Evolutionary conservation across 2,329 filamentous ascomycete genomes (phyloP), one percentile per base, ranked within the genome.

Genomic region (Pochonia chlamydosporia): DNA sequence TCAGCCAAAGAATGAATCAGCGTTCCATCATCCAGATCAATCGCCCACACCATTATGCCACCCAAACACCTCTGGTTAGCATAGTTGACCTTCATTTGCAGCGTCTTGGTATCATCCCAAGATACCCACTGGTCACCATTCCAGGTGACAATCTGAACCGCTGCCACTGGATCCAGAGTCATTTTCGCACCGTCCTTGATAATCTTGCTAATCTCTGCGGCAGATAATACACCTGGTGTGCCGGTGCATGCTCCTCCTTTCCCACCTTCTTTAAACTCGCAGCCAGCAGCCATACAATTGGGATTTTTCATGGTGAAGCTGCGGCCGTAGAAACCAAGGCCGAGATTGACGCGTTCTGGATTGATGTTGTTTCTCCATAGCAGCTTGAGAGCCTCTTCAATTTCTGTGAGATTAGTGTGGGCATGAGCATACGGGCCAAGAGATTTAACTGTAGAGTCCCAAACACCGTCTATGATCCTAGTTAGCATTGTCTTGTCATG

Each of bases 361-460:
- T 62, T 54, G 24, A 80, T 60, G 30, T 68, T 56, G 44, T 67
- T 70, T 7, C 71, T 61, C 73, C 75, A 78, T 3, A 79, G 54
- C 0, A 78, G 67, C 3, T 76, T 65, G 0, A 76, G 49, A 0
- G 58, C 62, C 1, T 51, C n/a, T 1, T 73, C 52, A 25, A 76
- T 74, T 50, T 76, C 72, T 3, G 71, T 72, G 2, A 75, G 46
- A 51, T 77, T 75, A 1, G 72, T 74, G 48, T 77, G 74, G 0
- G 62, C 55, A 13, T 61, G 50, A 4, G 68, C 56, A 11, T 57
- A 58, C 1, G 59, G 37, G 1, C 70, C 44, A 1, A 30, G 14
- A 40, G 10, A 39, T 8, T 2, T 7, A 23, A 1, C 24, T 1
- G 33, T 71, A 11, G 57, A 54, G 3, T 74, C 69, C 70, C 70